Evolutionary conservation across 495 filamentous ascomycete species (phyloP), one percentile per base, ranked within the genome.

Genomic region (Neurospora sp.): DNA sequence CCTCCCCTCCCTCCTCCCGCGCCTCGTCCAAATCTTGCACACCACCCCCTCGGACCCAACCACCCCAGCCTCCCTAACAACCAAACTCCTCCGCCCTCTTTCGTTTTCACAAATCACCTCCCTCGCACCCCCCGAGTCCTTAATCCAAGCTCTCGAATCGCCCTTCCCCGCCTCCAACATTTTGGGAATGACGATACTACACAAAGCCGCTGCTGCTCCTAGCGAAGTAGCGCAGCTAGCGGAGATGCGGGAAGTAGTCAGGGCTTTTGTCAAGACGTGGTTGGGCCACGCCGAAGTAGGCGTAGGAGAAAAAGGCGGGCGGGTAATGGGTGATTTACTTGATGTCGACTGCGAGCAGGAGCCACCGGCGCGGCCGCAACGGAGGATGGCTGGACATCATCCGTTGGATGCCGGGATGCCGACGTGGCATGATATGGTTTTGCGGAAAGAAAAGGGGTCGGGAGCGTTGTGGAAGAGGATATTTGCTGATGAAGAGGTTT

Each of bases 391-490:
- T 68, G 18, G 6, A 35, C 41, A 18, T 18, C 71, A 71, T 14
- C 27, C 69, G 12, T 10, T 61, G 0, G 53, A 61, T 16, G 22
- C 53, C 12, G 53, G 53, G 12, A 61, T 61, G 22, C 53, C 53
- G 1, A 18, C 12, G 1, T 61, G 53, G 53, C 12, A 61, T 1
- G 82, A 85, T 42, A 76, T 85, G 48, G 74, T 81, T 10, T 71
- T 80, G 27, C 77, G 84, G 69, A 83, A 76, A 18, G 68, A 77
- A 12, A 80, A 82, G 14, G 90, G 91, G n/a, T 88, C 91, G 61
- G 91, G 90, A 3, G 82, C 88, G 0, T 83, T 96, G 78, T 95
- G 92, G 93, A 84, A 89, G 73, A 86, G 91, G 40, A 76, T 94
- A 0, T 91, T 96, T 76, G 82, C 84, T 0, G 90, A 94, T 74